phyloP scores from a whole-genome alignment of 148 eudicot genomes.

The Beta vulgaris region DNA sequence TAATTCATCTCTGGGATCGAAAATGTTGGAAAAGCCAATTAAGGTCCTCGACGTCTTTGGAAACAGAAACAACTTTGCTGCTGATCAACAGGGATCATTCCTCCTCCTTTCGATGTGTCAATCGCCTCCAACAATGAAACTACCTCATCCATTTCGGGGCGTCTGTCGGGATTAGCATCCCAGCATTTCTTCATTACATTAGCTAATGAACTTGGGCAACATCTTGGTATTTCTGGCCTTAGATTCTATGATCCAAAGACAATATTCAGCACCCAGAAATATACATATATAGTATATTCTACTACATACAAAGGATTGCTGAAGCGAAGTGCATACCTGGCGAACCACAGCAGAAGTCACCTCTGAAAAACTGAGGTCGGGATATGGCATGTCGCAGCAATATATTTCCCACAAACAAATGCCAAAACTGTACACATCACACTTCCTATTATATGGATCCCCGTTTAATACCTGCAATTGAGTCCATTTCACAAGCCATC shows the following conservation, averaged over 20 bases:
- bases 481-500: constrained; percentile 19
- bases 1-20: neutral
- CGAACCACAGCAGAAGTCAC: constrained; percentile 98
- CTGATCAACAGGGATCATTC: constrained; percentile 92
- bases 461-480: constrained; percentile 82
- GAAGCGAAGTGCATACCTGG: constrained; percentile 68
- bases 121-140: constrained; percentile 84
- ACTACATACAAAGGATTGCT: no score
- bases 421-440: constrained; percentile 96
- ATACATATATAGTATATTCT: no score
- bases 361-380: constrained; percentile 95
- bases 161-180: constrained; percentile 94
- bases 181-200: constrained; percentile 95
- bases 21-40: constrained; percentile 10
- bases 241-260: constrained; percentile 52
- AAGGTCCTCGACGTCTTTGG: constrained; percentile 82
- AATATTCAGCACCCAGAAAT: constrained; percentile 2
- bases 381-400: constrained; percentile 99
- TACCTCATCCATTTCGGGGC: constrained; percentile 98
- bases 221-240: constrained; percentile 95
- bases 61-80: constrained; percentile 84
- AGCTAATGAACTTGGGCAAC: constrained; percentile 89
- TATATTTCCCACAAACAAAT: constrained; percentile 95
- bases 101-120: constrained; percentile 93
- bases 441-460: constrained; percentile 86